Evolutionary conservation across 2,329 filamentous ascomycete species (phyloP), one percentile per base, ranked within the genome.

Genomic region (Talaromyces sp.): DNA sequence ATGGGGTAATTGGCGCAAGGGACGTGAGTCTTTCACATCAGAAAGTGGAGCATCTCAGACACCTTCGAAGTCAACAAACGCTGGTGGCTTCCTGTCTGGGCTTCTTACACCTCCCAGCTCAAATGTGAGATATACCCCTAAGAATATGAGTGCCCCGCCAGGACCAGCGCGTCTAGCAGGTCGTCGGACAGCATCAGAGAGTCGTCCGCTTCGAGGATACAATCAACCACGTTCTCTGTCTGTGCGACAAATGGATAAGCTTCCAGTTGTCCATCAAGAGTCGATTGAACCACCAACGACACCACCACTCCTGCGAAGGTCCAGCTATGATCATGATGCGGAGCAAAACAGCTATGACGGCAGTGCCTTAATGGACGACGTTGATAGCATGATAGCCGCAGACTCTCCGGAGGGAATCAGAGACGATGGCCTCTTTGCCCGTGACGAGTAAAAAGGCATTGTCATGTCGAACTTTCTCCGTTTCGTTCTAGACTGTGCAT

Each of bases 1-100:
- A n/a, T 96, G 93, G 86, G 93, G 92, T 54, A 96, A 89, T 75
- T 97, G 93, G 93, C 88, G 93, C 59, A 93, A 89, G 73, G 85
- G 84, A 16, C 83, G 82, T 69, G 84, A 85, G 62, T 77, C 85
- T 58, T 68, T 69, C 23, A 35, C 70, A 33, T 73, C 70, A 14
- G 74, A 79, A 25, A 58, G 37, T 18, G 58, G 57, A 16, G 37
- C 58, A n/a, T 57, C 61, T 68, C 78, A 74, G 50, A 90, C 88
- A 0, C 88, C 88, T 5, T 88, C 87, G 8, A 87, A 84, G 69
- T 79, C 80, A 48, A 83, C 76, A 64, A 75, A 70, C 3, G 81
- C 86, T 1, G 82, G 85, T 60, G 85, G 82, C 56, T 88, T 92
- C 65, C 81, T 93, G 21, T 88, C 88, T 0, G 93, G 93, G 1